Evolutionary conservation across 2,329 filamentous ascomycete genomes (phyloP).

Genomic region (Fusarium dlaminii): DNA sequence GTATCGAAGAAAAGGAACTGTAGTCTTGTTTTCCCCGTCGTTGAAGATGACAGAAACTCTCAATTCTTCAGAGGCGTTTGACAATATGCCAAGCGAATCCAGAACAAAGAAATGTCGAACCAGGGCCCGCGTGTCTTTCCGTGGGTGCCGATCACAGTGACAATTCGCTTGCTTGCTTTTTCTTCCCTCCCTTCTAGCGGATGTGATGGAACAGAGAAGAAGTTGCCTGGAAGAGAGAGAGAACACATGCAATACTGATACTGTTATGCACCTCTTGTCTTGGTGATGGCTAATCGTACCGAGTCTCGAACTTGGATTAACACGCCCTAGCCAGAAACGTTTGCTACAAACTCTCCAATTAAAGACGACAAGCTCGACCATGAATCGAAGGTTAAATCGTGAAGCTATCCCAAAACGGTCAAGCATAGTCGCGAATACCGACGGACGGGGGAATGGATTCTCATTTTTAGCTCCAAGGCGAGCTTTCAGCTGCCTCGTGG

Average conservation of each 20-base stretch:
- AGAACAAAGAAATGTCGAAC: constrained; percentile 19
- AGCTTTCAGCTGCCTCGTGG: not conserved
- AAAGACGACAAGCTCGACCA: not conserved
- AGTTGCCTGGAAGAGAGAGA: not conserved
- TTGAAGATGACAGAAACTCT: constrained; percentile 2
- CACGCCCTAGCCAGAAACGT: constrained; percentile 1
- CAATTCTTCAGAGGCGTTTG: constrained; percentile 10
- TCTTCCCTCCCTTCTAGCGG: not conserved
- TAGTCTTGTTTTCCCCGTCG: not conserved
- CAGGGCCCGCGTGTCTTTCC: not conserved
- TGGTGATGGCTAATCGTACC: not conserved
- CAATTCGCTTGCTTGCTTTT: not conserved
- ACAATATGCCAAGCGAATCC: not conserved
- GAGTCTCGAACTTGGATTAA: constrained; percentile 9
- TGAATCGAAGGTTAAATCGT: constrained; percentile 18
- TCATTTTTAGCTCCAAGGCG: not conserved
- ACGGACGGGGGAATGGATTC: not conserved
- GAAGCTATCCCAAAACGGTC: constrained; percentile 4
- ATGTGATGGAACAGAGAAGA: not conserved
- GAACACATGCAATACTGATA: not conserved
- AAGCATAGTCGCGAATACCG: constrained; percentile 19
- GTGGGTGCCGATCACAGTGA: constrained; percentile 5
- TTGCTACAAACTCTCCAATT: constrained; percentile 18
- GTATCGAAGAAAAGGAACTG: not conserved
- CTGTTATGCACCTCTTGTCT: constrained; percentile 1